phyloP scores from a whole-genome alignment of 441 rosid genomes.

The Erysimum cheiri region DNA sequence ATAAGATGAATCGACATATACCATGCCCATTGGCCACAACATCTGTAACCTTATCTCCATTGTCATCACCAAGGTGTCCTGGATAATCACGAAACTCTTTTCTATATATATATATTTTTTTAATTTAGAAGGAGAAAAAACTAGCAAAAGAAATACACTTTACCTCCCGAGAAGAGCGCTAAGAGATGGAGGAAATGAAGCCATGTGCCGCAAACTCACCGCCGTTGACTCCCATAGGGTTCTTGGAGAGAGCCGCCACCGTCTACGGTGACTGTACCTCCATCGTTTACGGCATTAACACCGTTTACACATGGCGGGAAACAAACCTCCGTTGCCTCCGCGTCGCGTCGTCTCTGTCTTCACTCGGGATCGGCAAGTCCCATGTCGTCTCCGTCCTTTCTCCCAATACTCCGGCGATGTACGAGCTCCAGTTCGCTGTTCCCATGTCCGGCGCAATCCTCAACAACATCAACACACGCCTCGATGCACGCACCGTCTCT shows the following conservation, averaged over 20 bases:
- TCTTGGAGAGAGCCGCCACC: conserved; percentile 73
- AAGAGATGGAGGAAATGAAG: conserved; percentile 60
- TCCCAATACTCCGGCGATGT: conserved; percentile 76
- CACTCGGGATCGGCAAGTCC: conserved; percentile 54
- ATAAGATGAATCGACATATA: background rate
- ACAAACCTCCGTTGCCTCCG: conserved; percentile 76
- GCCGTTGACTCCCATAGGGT: conserved; percentile 70
- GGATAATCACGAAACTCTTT: conserved; percentile 18
- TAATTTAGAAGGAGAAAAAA: background rate
- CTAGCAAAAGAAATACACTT: background rate
- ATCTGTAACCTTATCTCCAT: conserved; percentile 8
- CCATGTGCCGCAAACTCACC: conserved; percentile 60
- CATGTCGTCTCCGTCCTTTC: conserved; percentile 75
- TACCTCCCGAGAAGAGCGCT: background rate
- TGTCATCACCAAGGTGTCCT: conserved; percentile 12
- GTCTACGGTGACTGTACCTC: conserved; percentile 75
- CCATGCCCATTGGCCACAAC: background rate
- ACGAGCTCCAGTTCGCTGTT: conserved; percentile 87
- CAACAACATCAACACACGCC: conserved; percentile 65
- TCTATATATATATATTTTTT: too few species aligned
- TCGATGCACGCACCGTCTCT: conserved; percentile 59
- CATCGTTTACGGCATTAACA: conserved; percentile 57
- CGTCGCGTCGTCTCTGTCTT: conserved; percentile 66
- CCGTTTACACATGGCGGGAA: conserved; percentile 69
- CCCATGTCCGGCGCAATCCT: conserved; percentile 80